Evolutionary conservation across 257 asterid species (phyloP).

Genomic region (Plantago ovata): DNA sequence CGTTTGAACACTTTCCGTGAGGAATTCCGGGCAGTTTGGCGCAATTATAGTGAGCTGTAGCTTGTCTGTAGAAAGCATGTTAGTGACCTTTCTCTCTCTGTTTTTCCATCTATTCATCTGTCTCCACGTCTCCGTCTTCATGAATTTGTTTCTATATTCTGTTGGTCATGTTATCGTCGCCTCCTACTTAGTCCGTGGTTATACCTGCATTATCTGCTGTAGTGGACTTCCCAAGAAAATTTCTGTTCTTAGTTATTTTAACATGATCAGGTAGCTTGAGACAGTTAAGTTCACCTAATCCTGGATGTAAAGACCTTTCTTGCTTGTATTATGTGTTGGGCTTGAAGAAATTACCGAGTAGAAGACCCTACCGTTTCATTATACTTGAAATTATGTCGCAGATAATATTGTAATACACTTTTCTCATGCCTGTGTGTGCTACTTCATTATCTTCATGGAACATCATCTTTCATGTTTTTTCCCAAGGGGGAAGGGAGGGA

Average conservation of each 20-base stretch:
- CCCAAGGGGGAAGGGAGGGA: too few species aligned
- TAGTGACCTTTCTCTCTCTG: constrained; percentile 28
- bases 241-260: constrained; percentile 1
- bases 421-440: too few species aligned
- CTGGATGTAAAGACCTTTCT: not conserved
- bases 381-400: too few species aligned
- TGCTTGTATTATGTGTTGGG: not conserved
- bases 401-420: too few species aligned
- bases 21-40: constrained; percentile 97
- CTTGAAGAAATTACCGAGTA: not conserved
- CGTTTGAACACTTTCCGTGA: constrained; percentile 95
- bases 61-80: constrained; percentile 19
- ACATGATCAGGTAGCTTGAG: constrained; percentile 10
- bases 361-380: too few species aligned
- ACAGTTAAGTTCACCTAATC: not conserved
- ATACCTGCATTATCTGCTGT: constrained; percentile 11
- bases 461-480: too few species aligned
- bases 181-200: constrained; percentile 5
- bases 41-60: constrained; percentile 89
- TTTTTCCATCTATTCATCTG: constrained; percentile 7
- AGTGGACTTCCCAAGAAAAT: constrained; percentile 6
- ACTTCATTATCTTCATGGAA: too few species aligned
- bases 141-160: not conserved
- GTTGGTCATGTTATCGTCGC: constrained; percentile 1
- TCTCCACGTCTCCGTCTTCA: constrained; percentile 1